These are phyloP conservation scores for Ophiostoma novo-ulmi DNA, from an alignment of 2,329 filamentous ascomycete species.

Conservation along the genomic window DNA sequence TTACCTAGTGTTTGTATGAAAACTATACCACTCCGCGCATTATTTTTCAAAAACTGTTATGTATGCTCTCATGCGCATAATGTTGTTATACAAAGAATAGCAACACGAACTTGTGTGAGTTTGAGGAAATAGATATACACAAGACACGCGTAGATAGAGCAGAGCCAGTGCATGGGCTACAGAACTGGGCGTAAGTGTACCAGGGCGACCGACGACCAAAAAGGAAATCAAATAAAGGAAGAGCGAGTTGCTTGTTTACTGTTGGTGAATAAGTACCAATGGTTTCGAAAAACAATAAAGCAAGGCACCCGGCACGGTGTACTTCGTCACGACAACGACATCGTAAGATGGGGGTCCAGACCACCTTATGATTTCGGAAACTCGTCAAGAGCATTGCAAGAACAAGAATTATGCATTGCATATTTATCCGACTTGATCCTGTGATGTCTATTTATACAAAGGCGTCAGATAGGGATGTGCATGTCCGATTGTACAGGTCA, in stretches of 20 bases:
- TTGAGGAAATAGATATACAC: not conserved
- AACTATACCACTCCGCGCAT: too few relatives aligned
- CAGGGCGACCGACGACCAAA: not conserved
- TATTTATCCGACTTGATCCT: not conserved
- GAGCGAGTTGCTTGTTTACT: too few relatives aligned
- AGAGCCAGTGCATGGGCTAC: not conserved
- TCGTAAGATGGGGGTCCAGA: not conserved
- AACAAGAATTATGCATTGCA: not conserved
- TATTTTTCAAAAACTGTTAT: not conserved
- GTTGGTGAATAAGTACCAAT: too few relatives aligned
- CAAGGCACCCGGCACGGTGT: not conserved
- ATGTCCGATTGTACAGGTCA: not conserved
- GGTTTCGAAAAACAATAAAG: too few relatives aligned
- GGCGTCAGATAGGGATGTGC: not conserved
- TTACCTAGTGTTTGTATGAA: too few relatives aligned
- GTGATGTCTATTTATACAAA: conserved; percentile 1
- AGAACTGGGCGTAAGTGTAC: not conserved
- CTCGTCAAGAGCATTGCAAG: not conserved
- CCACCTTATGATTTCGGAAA: not conserved
- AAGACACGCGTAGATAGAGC: not conserved
- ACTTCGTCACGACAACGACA: not conserved
- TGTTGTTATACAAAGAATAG: not conserved
- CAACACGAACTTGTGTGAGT: not conserved
- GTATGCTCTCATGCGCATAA: not conserved
- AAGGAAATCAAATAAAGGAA: not conserved